These are phyloP conservation scores for Leptographium lundbergii DNA, from an alignment of 2,329 filamentous ascomycete species.

Conservation along the genomic window DNA sequence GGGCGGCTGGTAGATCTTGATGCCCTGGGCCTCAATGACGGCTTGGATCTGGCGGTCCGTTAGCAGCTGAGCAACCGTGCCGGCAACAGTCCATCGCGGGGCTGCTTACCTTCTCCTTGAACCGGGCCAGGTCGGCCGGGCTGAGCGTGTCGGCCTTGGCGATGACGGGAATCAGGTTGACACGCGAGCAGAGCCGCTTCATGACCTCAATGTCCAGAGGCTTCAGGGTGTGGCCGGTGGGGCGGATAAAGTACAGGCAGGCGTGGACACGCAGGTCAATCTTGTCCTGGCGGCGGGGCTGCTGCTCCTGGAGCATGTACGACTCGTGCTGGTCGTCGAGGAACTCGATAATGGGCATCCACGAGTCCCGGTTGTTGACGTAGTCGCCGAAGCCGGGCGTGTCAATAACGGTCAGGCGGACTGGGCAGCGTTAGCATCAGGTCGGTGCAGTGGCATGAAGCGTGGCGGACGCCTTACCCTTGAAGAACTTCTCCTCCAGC, in stretches of 20 bases:
- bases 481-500: constrained; percentile 99
- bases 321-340: constrained; percentile 99
- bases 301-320: constrained; percentile 99
- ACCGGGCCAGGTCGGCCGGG: constrained; percentile 77
- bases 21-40: constrained; percentile 95
- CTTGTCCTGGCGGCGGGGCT: constrained; percentile 95
- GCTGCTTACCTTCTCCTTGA: constrained; percentile 73
- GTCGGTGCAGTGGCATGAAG: not conserved
- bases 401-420: constrained; percentile 96
- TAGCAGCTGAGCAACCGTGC: not conserved
- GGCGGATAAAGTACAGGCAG: constrained; percentile 98
- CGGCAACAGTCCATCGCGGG: too few relatives aligned
- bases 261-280: constrained; percentile 98
- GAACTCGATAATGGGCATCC: constrained; percentile 99
- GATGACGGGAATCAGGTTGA: constrained; percentile 96
- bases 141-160: constrained; percentile 98
- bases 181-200: constrained; percentile 96
- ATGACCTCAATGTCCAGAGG: constrained; percentile 98
- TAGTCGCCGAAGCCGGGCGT: constrained; percentile 99
- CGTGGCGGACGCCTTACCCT: constrained; percentile 48
- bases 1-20: constrained; percentile 98
- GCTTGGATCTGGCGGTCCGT: constrained; percentile 52
- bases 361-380: constrained; percentile 99
- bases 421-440: constrained; percentile 31
- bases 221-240: constrained; percentile 96